Conservation (phyloP, 306 rosid species). For the Hylodesmum podocarpum region DNA sequence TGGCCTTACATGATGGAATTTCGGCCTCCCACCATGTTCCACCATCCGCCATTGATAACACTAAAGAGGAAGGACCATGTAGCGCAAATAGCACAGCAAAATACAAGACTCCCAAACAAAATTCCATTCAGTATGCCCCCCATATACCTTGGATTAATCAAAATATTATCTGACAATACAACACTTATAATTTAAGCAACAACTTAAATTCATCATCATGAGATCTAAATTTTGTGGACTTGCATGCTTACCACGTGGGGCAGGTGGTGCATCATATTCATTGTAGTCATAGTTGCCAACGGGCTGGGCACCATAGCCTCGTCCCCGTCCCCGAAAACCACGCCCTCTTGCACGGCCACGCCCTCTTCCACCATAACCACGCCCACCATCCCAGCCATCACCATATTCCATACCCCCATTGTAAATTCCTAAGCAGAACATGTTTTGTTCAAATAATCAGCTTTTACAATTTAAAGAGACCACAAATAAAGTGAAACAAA, state of each 20-base stretch:
- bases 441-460: neutral
- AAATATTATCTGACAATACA: neutral
- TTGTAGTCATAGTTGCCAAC: constrained; percentile 65
- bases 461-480: neutral
- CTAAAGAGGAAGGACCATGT: neutral
- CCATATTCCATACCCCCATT: constrained; percentile 72
- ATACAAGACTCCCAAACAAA: neutral
- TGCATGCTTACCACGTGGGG: constrained; percentile 59
- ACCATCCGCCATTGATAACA: too few relatives aligned
- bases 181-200: neutral
- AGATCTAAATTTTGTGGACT: neutral
- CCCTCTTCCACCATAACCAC: constrained; percentile 72
- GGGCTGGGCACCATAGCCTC: constrained; percentile 56
- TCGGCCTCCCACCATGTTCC: too few relatives aligned
- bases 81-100: constrained; percentile 8
- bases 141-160: neutral
- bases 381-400: constrained; percentile 78
- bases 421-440: constrained; percentile 51
- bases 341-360: constrained; percentile 72
- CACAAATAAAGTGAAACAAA: constrained; percentile 24
- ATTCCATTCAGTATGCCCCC: neutral
- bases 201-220: neutral
- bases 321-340: constrained; percentile 57
- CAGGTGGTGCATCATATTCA: constrained; percentile 64
- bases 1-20: too few relatives aligned